These are phyloP conservation scores for Earliella scabrosa DNA, from an alignment of 1,284 basidiomycete species.

Conservation along the genomic window DNA sequence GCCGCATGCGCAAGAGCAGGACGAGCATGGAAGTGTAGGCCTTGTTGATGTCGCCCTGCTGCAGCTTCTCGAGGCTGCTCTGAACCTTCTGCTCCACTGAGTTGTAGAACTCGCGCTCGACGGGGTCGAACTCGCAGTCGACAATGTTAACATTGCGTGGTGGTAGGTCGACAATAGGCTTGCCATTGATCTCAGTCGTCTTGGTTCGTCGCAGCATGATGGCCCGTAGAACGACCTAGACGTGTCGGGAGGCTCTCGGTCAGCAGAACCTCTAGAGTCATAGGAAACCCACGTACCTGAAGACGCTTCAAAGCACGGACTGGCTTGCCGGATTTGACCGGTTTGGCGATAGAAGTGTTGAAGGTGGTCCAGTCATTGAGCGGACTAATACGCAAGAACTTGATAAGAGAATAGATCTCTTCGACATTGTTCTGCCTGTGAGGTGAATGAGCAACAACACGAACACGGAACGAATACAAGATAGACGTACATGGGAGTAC, in stretches of 20 bases:
- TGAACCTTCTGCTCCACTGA: conserved; percentile 79
- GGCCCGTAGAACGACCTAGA: conserved; percentile 84
- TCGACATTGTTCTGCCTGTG: conserved; percentile 75
- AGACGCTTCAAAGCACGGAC: conserved; percentile 83
- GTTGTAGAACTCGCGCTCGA: conserved; percentile 85
- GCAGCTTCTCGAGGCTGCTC: conserved; percentile 72
- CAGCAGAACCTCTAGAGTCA: no score
- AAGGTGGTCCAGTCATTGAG: conserved; percentile 84
- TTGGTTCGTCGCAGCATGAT: conserved; percentile 94
- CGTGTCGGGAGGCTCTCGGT: background rate
- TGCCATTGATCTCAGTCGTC: conserved; percentile 82
- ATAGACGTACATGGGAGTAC: conserved; percentile 79
- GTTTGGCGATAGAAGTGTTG: conserved; percentile 78
- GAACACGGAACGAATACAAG: background rate
- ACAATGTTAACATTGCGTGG: conserved; percentile 75
- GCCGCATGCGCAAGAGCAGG: conserved; percentile 84
- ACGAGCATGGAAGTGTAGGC: conserved; percentile 89
- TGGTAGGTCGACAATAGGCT: conserved; percentile 86
- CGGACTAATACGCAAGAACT: conserved; percentile 87
- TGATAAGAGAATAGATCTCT: conserved; percentile 89
- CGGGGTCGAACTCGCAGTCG: conserved; percentile 70
- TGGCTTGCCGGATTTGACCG: conserved; percentile 75
- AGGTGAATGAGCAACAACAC: no score
- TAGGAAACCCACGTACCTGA: conserved; percentile 58
- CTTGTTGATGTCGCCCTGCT: conserved; percentile 57